These are phyloP conservation scores for Didymella segeticola DNA, from an alignment of 2,329 filamentous ascomycete genomes.

Conservation along the genomic window DNA sequence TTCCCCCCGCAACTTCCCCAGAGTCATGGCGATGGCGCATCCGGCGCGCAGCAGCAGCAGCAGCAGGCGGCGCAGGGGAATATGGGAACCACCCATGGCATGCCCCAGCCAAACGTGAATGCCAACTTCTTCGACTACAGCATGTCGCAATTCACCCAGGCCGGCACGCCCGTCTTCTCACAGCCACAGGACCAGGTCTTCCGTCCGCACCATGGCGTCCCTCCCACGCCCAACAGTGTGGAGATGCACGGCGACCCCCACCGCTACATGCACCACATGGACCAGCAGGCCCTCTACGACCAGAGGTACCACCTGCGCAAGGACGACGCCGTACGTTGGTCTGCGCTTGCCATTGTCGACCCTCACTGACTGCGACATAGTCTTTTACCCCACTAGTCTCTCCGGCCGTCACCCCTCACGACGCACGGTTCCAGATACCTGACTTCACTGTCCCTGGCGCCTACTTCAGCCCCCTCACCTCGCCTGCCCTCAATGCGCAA, in stretches of 20 bases:
- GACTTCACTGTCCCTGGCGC: constrained; percentile 70
- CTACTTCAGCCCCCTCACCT: constrained; percentile 85
- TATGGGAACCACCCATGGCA: constrained; percentile 23
- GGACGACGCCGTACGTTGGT: constrained; percentile 67
- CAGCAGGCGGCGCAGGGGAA: constrained; percentile 17
- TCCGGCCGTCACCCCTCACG: constrained; percentile 82
- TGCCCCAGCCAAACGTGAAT: constrained; percentile 26
- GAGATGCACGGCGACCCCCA: constrained; percentile 70
- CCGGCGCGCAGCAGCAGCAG: constrained; percentile 25
- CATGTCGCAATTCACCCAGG: constrained; percentile 37
- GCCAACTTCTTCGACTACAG: constrained; percentile 45
- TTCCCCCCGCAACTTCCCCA: constrained; percentile 38
- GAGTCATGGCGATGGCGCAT: constrained; percentile 31
- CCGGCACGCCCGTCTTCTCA: constrained; percentile 47
- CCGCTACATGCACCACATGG: constrained; percentile 60
- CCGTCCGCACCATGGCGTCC: constrained; percentile 67
- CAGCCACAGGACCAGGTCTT: constrained; percentile 53
- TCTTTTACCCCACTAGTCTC: constrained; percentile 82
- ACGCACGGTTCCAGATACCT: constrained; percentile 67
- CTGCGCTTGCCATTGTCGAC: background rate
- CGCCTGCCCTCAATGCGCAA: constrained; percentile 79
- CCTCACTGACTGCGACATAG: constrained; percentile 59
- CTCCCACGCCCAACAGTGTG: constrained; percentile 81
- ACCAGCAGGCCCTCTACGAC: constrained; percentile 70
- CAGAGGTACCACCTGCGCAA: constrained; percentile 69